Evolutionary conservation across 2,329 filamentous ascomycete species (phyloP), one percentile per base, ranked within the genome.

Genomic region (Hypoxylon sp.): DNA sequence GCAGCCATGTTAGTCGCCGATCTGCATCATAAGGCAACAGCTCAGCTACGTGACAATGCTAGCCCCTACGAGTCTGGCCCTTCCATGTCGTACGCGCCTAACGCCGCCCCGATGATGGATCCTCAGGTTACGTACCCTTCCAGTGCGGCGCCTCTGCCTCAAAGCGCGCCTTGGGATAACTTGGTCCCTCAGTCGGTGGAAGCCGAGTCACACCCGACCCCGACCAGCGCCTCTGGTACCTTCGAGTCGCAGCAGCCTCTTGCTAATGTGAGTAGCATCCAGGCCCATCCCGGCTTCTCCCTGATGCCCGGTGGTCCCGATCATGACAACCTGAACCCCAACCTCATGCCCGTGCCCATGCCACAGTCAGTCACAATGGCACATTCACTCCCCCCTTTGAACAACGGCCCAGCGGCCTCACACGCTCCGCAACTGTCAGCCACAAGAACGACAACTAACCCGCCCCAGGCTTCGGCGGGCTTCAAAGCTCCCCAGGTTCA

Each of bases 1-100:
- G 95, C 95, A 68, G 95, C 95, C 68, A 97, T 98, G 92, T 86
- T 99, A 75, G 96, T 99, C 81, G 95, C 94, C 73, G 93, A 98
- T 79, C 89, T 98, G 73, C 94, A 97, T 79, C 92, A 97, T 81
- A 97, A 97, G 81, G 93, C 83, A 70, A 94, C 93, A 38, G 81
- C 82, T 27, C 87, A 87, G 69, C 91, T 86, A 77, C 83, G 85
- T 55, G 77, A 77, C 58, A 83, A 80, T 65, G 80, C 79, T 61
- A 81, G 79, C 67, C 79, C 82, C 46, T 87, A 81, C 69, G 84
- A 86, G 62, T 78, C 81, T 62, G 80, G 76, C 72, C 78, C 82
- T 26, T 83, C 85, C 71, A 87, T 90, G 74, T 81, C 88, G 64
- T 93, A 91, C 73, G 87, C 91, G 57, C 86, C 91, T 63, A 87